phyloP scores from a whole-genome alignment of 2,329 filamentous ascomycete species.

The Trichophyton verrucosum region DNA sequence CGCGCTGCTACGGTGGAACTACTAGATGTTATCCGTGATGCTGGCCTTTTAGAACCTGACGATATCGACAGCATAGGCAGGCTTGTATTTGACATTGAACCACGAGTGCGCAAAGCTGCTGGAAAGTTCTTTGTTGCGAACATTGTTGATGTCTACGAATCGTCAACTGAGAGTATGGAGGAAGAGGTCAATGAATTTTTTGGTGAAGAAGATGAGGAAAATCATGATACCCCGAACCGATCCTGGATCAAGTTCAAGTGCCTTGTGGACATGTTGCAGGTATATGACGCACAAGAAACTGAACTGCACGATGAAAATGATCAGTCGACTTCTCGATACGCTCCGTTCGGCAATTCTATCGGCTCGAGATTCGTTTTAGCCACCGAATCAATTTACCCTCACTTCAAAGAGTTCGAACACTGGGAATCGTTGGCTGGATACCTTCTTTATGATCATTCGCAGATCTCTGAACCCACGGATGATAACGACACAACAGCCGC shows the following conservation, averaged over 20 bases:
- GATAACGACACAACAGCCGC: constrained; percentile 48
- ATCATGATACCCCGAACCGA: constrained; percentile 61
- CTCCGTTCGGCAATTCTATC: constrained; percentile 49
- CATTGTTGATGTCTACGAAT: constrained; percentile 67
- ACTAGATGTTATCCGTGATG: constrained; percentile 68
- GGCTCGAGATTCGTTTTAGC: constrained; percentile 80
- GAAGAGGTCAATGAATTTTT: constrained; percentile 68
- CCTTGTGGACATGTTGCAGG: constrained; percentile 67
- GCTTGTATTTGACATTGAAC: constrained; percentile 78
- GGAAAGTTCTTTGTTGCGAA: constrained; percentile 83
- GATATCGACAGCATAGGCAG: constrained; percentile 83
- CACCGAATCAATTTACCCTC: constrained; percentile 72
- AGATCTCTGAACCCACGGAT: constrained; percentile 42
- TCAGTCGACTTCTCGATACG: constrained; percentile 17
- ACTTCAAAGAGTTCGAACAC: constrained; percentile 64
- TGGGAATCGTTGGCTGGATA: constrained; percentile 89
- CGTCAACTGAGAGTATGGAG: constrained; percentile 70
- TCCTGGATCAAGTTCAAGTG: constrained; percentile 91
- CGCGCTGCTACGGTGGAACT: constrained; percentile 69
- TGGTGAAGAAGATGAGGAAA: constrained; percentile 53
- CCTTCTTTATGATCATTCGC: constrained; percentile 79
- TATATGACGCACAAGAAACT: constrained; percentile 58
- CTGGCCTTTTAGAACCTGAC: constrained; percentile 75
- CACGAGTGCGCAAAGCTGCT: constrained; percentile 74
- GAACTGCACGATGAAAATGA: constrained; percentile 20